Conservation (phyloP, 768 basidiomycete species). For the Leccinellum luteum region DNA sequence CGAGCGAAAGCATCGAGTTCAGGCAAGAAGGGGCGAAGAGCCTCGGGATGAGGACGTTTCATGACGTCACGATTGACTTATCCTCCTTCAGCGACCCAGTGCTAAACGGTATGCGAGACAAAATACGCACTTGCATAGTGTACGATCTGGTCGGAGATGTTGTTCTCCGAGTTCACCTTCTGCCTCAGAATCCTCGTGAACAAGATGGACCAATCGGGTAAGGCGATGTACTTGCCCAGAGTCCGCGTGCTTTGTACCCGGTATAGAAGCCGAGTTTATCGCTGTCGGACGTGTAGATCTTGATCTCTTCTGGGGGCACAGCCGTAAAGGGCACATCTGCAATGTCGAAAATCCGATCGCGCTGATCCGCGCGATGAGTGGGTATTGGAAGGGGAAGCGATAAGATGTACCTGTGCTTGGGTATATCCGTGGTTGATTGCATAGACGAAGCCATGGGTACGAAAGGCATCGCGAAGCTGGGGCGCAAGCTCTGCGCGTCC, state of each 20-base stretch:
- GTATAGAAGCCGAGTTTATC: constrained; percentile 44
- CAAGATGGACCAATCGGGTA: not conserved
- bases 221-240: not conserved
- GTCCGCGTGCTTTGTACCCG: constrained; percentile 45
- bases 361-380: too few relatives aligned
- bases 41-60: constrained; percentile 45
- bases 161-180: constrained; percentile 52
- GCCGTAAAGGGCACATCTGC: constrained; percentile 44
- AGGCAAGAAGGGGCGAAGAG: constrained; percentile 46
- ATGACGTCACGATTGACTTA: constrained; percentile 47
- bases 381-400: too few relatives aligned
- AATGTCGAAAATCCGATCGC: too few relatives aligned
- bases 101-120: not conserved
- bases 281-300: constrained; percentile 31
- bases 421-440: too few relatives aligned
- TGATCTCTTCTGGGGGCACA: constrained; percentile 42
- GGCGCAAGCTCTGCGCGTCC: too few relatives aligned
- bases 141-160: constrained; percentile 54
- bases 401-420: too few relatives aligned
- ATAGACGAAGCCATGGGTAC: too few relatives aligned
- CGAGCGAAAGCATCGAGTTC: constrained; percentile 50
- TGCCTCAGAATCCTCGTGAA: constrained; percentile 17
- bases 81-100: not conserved
- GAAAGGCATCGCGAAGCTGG: too few relatives aligned
- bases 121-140: constrained; percentile 50